Evolutionary conservation across 768 basidiomycete species (phyloP).

Genomic region (Tricholoma sp.): DNA sequence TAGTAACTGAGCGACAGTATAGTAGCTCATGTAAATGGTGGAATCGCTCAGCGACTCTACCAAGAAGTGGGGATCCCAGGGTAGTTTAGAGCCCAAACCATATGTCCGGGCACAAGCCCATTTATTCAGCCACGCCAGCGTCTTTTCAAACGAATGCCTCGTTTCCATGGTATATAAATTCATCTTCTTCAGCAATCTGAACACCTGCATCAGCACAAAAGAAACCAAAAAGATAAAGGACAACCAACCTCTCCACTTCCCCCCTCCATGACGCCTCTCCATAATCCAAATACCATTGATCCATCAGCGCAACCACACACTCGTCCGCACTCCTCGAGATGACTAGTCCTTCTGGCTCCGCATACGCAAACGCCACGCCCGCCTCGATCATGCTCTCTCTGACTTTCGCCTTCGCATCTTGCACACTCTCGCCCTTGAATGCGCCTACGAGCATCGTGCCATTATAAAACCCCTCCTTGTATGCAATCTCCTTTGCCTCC

Average conservation of each 20-base stretch:
- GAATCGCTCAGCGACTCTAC: slow-evolving; percentile 97
- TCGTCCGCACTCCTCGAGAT: slow-evolving; percentile 92
- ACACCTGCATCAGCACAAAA: slow-evolving; percentile 4
- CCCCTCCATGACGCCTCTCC: slow-evolving; percentile 88
- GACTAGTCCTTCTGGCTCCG: slow-evolving; percentile 90
- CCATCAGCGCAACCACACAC: slow-evolving; percentile 96
- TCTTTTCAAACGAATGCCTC: slow-evolving; percentile 85
- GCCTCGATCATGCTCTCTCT: slow-evolving; percentile 74
- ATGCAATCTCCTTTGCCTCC: slow-evolving; percentile 96
- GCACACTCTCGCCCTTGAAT: slow-evolving; percentile 82
- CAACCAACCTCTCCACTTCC: slow-evolving; percentile 68
- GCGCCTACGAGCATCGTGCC: slow-evolving; percentile 91
- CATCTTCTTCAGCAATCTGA: slow-evolving; percentile 77
- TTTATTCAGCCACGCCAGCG: slow-evolving; percentile 91
- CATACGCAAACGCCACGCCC: slow-evolving; percentile 83
- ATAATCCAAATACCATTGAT: slow-evolving; percentile 99
- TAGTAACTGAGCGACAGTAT: slow-evolving; percentile 87
- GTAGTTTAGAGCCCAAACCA: slow-evolving; percentile 90
- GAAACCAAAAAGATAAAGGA: neutral
- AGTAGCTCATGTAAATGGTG: slow-evolving; percentile 98
- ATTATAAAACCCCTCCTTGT: slow-evolving; percentile 97
- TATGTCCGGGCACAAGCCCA: slow-evolving; percentile 99
- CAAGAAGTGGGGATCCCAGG: slow-evolving; percentile 95
- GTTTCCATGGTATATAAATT: slow-evolving; percentile 91
- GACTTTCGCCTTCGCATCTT: slow-evolving; percentile 90